Evolutionary conservation across 768 basidiomycete species (phyloP).

Genomic region (Mycena capillaripes): DNA sequence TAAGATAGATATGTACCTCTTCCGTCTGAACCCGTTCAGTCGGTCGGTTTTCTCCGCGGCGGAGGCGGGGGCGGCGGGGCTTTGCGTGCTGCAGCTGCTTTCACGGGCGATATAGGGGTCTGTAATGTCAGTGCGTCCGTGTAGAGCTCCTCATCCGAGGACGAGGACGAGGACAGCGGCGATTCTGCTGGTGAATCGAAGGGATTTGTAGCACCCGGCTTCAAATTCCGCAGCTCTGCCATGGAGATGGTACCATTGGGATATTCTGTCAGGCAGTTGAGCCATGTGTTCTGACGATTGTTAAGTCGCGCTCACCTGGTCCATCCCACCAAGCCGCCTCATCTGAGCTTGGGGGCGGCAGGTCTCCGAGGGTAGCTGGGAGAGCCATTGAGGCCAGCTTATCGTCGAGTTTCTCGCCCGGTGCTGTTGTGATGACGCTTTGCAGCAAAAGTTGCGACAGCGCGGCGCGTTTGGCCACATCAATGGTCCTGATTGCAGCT

Average conservation of each 20-base stretch:
- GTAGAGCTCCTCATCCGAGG: slow-evolving; percentile 90
- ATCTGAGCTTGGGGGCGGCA: slow-evolving; percentile 89
- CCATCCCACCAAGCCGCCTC: slow-evolving; percentile 85
- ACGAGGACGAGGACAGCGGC: slow-evolving; percentile 80
- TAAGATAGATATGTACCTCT: slow-evolving; percentile 22
- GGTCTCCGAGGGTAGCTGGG: slow-evolving; percentile 56
- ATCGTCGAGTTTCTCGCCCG: slow-evolving; percentile 79
- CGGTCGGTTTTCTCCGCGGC: slow-evolving; percentile 45
- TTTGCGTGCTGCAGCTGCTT: slow-evolving; percentile 50
- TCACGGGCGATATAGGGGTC: slow-evolving; percentile 77
- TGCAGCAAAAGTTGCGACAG: slow-evolving; percentile 79
- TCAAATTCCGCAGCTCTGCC: slow-evolving; percentile 53
- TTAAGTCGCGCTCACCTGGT: slow-evolving; percentile 63
- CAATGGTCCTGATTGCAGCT: slow-evolving; percentile 83
- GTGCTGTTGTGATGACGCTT: slow-evolving; percentile 69
- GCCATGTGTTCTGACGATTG: not conserved
- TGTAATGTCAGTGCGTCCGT: slow-evolving; percentile 79
- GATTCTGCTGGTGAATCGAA: slow-evolving; percentile 81
- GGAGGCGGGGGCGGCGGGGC: slow-evolving; percentile 65
- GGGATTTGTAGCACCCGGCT: slow-evolving; percentile 66
- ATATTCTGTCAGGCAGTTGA: slow-evolving; percentile 56
- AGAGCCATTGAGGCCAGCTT: slow-evolving; percentile 74
- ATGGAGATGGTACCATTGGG: slow-evolving; percentile 69
- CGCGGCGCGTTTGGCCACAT: slow-evolving; percentile 78
- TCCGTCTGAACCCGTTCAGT: slow-evolving; percentile 34